Percentiles rank a stretch among this genome's conserved stretches.
Evolutionary conservation across 2,329 filamentous ascomycete species (phyloP).

Genomic region (Neocucurbitaria cava): DNA sequence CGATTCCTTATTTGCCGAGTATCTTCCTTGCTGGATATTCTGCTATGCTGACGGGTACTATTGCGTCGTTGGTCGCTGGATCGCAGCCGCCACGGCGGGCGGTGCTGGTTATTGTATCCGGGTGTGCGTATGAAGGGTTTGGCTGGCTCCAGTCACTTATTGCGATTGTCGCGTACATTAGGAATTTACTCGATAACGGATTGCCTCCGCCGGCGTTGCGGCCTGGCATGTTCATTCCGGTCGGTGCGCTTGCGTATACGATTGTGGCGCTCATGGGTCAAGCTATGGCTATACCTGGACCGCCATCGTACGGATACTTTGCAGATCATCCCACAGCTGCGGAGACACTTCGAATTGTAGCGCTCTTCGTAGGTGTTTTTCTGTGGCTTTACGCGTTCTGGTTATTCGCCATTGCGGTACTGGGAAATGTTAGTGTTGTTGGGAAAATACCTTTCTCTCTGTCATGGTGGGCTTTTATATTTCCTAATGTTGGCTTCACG

Average conservation of each 20-base stretch:
- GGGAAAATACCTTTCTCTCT: constrained; percentile 59
- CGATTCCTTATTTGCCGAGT: constrained; percentile 72
- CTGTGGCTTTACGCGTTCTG: constrained; percentile 68
- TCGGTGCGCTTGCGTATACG: constrained; percentile 73
- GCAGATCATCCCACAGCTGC: constrained; percentile 21
- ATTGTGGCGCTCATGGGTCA: constrained; percentile 73
- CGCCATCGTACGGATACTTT: constrained; percentile 36
- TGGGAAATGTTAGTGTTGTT: constrained; percentile 28
- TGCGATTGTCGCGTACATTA: constrained; percentile 73
- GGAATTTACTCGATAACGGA: constrained; percentile 68
- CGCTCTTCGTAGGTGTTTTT: constrained; percentile 57
- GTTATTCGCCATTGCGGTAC: constrained; percentile 55
- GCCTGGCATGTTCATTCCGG: constrained; percentile 75
- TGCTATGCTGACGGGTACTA: constrained; percentile 73
- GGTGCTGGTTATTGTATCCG: constrained; percentile 68
- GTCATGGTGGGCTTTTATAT: constrained; percentile 64
- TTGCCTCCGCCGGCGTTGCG: constrained; percentile 67
- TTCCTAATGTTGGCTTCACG: constrained; percentile 51
- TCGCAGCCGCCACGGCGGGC: constrained; percentile 63
- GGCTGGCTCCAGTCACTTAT: constrained; percentile 70
- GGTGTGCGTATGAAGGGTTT: constrained; percentile 71
- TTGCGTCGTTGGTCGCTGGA: constrained; percentile 68
- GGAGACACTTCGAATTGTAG: constrained; percentile 50
- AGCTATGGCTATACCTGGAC: constrained; percentile 59
- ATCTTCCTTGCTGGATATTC: constrained; percentile 74